Conservation (phyloP, 352 stramenopile genomes). For the Blastocystis sp. region DNA sequence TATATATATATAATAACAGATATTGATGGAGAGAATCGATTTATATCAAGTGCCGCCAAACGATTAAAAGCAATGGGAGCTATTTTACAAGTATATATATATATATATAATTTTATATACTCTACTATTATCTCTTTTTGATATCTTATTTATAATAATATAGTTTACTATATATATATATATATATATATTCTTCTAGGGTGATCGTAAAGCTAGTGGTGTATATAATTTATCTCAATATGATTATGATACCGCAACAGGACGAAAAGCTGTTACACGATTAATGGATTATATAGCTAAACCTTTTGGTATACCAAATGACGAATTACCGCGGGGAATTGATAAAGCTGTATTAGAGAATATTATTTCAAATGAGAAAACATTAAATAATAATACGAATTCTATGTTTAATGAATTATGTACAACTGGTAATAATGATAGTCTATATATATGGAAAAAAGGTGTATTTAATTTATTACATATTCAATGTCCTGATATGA, state of each 20-base stretch:
- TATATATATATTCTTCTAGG: too few species aligned
- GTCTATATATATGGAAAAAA: background rate
- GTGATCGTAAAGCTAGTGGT: constrained; percentile 15
- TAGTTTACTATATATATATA: too few species aligned
- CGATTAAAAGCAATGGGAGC: constrained; percentile 15
- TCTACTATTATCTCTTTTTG: too few species aligned
- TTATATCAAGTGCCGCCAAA: constrained; percentile 11
- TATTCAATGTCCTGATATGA: too few species aligned
- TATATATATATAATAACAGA: constrained; percentile 20
- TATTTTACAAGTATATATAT: constrained; percentile 16
- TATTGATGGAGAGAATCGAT: constrained; percentile 17
- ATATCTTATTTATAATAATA: too few species aligned
- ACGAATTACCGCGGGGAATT: background rate
- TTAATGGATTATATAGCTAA: background rate
- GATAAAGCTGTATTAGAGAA: background rate
- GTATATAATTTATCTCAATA: constrained; percentile 24
- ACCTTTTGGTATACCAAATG: background rate
- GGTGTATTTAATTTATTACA: constrained; percentile 21
- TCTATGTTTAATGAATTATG: background rate
- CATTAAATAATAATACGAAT: background rate
- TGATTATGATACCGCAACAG: constrained; percentile 12
- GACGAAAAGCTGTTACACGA: background rate
- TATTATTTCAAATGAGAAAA: background rate
- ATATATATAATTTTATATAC: too few species aligned
- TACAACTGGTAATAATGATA: background rate